Evolutionary conservation across 1,284 basidiomycete species (phyloP).

Genomic region (Trametes hirsuta): DNA sequence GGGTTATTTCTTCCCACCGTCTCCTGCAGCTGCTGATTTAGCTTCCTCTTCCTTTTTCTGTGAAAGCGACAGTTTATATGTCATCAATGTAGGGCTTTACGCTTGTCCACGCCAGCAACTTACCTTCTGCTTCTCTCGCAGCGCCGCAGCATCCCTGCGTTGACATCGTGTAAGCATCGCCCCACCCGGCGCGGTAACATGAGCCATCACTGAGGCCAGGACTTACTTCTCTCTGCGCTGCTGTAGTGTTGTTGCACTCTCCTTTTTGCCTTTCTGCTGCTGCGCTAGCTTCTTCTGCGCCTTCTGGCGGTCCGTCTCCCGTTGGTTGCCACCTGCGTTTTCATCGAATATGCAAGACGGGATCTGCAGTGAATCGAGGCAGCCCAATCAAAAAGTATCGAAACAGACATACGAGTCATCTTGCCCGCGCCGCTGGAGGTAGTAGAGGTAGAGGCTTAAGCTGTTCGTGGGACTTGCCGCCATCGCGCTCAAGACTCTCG

Average conservation of each 20-base stretch:
- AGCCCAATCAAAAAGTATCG: background rate
- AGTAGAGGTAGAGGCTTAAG: slow-evolving; percentile 17
- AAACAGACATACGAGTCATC: slow-evolving; percentile 32
- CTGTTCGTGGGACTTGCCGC: slow-evolving; percentile 20
- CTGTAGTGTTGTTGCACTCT: slow-evolving; percentile 60
- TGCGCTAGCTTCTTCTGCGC: slow-evolving; percentile 70
- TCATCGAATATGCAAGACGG: background rate
- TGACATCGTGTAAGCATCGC: slow-evolving; percentile 11
- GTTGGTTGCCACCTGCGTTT: slow-evolving; percentile 74
- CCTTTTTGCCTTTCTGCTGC: slow-evolving; percentile 60
- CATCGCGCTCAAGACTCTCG: slow-evolving; percentile 6
- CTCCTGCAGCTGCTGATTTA: slow-evolving; percentile 40
- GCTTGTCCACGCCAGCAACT: slow-evolving; percentile 2
- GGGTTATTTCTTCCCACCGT: slow-evolving; percentile 47
- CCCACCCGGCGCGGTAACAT: background rate
- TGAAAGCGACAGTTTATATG: background rate
- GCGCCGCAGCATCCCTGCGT: slow-evolving; percentile 68
- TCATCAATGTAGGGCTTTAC: background rate
- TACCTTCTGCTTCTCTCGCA: slow-evolving; percentile 78
- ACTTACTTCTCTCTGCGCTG: slow-evolving; percentile 79
- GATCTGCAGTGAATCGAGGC: slow-evolving; percentile 30
- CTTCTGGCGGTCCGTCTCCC: slow-evolving; percentile 71
- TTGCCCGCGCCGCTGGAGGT: slow-evolving; percentile 11
- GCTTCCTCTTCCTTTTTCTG: slow-evolving; percentile 66
- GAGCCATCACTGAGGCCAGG: background rate